These are phyloP conservation scores for Drechslerella stenobrocha DNA, from an alignment of 2,329 filamentous ascomycete species.

Conservation along the genomic window DNA sequence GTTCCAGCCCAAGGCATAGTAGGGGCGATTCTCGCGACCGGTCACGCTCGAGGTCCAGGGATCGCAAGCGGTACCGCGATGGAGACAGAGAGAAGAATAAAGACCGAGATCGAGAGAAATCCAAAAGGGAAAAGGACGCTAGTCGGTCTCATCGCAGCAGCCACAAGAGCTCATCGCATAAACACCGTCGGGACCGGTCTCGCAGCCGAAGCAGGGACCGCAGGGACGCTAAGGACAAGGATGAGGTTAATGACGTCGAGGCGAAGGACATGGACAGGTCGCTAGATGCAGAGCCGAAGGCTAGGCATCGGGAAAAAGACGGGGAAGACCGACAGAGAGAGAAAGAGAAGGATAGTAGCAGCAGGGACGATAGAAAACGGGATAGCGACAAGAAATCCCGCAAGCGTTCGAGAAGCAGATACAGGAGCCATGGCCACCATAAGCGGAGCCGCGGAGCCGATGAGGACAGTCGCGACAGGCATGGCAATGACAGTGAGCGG, in stretches of 20 bases:
- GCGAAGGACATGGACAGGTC: conserved; percentile 41
- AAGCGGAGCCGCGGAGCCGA: conserved; percentile 48
- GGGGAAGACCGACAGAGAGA: conserved; percentile 45
- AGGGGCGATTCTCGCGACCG: conserved; percentile 33
- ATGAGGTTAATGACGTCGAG: conserved; percentile 50
- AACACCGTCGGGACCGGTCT: conserved; percentile 43
- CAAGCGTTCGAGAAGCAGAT: conserved; percentile 42
- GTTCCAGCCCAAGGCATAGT: conserved; percentile 36
- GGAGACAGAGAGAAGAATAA: conserved; percentile 49
- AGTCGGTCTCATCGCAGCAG: conserved; percentile 50
- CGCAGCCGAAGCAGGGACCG: conserved; percentile 43
- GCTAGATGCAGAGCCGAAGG: conserved; percentile 33
- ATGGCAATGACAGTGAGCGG: conserved; percentile 47
- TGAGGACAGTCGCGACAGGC: conserved; percentile 45
- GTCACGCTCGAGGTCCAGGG: conserved; percentile 38
- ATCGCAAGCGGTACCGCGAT: conserved; percentile 31
- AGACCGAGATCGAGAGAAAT: conserved; percentile 48
- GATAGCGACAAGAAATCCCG: conserved; percentile 48
- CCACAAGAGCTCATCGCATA: conserved; percentile 48
- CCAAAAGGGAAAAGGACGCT: conserved; percentile 34
- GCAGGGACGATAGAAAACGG: conserved; percentile 36
- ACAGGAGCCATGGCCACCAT: conserved; percentile 43
- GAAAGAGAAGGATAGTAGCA: conserved; percentile 48
- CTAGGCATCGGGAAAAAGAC: conserved; percentile 49
- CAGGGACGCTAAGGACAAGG: conserved; percentile 46